Conservation (phyloP, 768 basidiomycete species). For the Calocybe gangraenosa region DNA sequence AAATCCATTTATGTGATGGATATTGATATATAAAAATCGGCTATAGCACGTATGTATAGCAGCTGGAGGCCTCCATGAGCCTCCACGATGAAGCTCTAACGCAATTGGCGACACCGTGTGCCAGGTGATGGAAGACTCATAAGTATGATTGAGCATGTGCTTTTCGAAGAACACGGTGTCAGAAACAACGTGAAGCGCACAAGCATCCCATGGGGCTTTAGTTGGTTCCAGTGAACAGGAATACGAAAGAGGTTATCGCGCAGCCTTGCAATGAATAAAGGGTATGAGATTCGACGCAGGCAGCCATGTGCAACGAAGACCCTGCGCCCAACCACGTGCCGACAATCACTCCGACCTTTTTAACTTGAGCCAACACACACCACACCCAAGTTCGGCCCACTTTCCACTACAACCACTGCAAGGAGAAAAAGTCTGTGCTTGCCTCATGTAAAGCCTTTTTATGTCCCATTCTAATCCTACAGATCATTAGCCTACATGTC, state of each 20-base stretch:
- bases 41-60: too few relatives aligned
- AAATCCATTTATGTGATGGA: too few relatives aligned
- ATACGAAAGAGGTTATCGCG: slow-evolving; percentile 15
- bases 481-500: slow-evolving; percentile 32
- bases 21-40: too few relatives aligned
- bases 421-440: slow-evolving; percentile 6
- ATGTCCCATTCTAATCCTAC: slow-evolving; percentile 8
- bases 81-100: slow-evolving; percentile 1
- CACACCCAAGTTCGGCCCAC: slow-evolving; percentile 8
- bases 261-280: slow-evolving; percentile 1
- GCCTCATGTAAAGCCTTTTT: not conserved
- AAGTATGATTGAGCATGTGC: slow-evolving; percentile 12
- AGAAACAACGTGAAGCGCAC: slow-evolving; percentile 12
- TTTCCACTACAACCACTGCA: slow-evolving; percentile 12
- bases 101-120: slow-evolving; percentile 5
- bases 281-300: slow-evolving; percentile 10
- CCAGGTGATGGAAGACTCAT: slow-evolving; percentile 3
- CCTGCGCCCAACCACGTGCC: slow-evolving; percentile 20
- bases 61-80: not conserved
- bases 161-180: slow-evolving; percentile 6
- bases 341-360: slow-evolving; percentile 8
- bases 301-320: slow-evolving; percentile 14
- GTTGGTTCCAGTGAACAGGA: slow-evolving; percentile 13
- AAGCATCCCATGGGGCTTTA: slow-evolving; percentile 6
- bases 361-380: slow-evolving; percentile 16